Conservation (phyloP, 805 yeast genomes). For the Candida yuanshanica region DNA sequence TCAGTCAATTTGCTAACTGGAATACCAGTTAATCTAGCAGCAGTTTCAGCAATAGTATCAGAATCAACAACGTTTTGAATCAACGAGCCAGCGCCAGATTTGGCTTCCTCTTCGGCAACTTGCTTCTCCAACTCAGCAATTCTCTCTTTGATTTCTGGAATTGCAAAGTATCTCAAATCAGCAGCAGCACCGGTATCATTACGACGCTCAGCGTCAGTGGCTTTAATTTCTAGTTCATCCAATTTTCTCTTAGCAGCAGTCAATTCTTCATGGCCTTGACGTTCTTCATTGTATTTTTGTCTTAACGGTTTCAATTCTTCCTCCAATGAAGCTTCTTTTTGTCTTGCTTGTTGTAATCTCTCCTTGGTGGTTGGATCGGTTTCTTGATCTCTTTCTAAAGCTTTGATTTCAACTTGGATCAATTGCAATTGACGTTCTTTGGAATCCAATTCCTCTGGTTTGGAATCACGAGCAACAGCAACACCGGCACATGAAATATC, state of each 20-base stretch:
- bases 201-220: conserved; percentile 94
- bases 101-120: conserved; percentile 71
- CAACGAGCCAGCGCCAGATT: conserved; percentile 55
- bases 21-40: conserved; percentile 93
- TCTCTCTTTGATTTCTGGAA: conserved; percentile 80
- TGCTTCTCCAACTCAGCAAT: conserved; percentile 70
- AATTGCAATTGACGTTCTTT: conserved; percentile 90
- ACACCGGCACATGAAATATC: conserved; percentile 97
- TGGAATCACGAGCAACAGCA: conserved; percentile 96
- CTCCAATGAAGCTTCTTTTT: conserved; percentile 74
- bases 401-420: conserved; percentile 92
- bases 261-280: conserved; percentile 85
- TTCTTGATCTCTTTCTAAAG: conserved; percentile 91
- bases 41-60: conserved; percentile 93
- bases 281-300: conserved; percentile 80
- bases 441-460: conserved; percentile 93
- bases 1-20: conserved; percentile 93
- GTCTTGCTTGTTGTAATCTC: conserved; percentile 72
- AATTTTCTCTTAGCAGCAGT: conserved; percentile 84
- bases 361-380: conserved; percentile 80
- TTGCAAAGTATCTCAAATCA: conserved; percentile 93
- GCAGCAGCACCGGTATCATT: conserved; percentile 93
- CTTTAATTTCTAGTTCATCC: conserved; percentile 90
- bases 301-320: conserved; percentile 82
- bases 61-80: conserved; percentile 87